Evolutionary conservation across 179 eudicot species (phyloP).

Genomic region (Gypsophila paniculata): DNA sequence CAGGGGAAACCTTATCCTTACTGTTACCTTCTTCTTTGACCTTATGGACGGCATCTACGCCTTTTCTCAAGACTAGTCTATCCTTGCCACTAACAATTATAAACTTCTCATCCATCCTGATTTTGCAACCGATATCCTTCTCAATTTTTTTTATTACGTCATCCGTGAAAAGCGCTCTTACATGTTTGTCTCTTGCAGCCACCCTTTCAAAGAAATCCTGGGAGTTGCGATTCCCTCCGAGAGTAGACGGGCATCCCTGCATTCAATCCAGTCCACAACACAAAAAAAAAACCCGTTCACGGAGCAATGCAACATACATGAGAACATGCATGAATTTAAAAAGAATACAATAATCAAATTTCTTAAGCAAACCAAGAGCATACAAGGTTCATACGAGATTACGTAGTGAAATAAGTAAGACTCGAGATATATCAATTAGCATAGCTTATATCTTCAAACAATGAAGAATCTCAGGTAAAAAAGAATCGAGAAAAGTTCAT

Average conservation of each 20-base stretch:
- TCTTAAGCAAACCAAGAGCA: background rate
- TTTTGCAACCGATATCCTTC: conserved; percentile 86
- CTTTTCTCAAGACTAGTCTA: conserved; percentile 74
- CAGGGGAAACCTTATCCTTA: conserved; percentile 52
- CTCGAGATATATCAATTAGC: background rate
- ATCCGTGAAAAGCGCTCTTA: conserved; percentile 77
- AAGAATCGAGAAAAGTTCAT: background rate
- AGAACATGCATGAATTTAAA: background rate
- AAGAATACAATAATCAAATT: background rate
- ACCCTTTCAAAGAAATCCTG: conserved; percentile 94
- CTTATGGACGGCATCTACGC: conserved; percentile 90
- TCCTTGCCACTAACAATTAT: conserved; percentile 97
- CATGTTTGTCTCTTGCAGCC: conserved; percentile 81
- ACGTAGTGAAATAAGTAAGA: background rate
- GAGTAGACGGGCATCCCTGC: conserved; percentile 98
- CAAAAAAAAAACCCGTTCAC: conserved; percentile 21
- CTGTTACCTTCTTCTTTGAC: conserved; percentile 63
- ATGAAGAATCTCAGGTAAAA: background rate
- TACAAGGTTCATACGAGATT: background rate
- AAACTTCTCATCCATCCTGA: conserved; percentile 87
- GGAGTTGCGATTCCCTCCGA: conserved; percentile 92
- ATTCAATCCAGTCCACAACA: conserved; percentile 29
- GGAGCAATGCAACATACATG: background rate
- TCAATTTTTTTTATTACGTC: conserved; percentile 68
- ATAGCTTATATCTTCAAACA: background rate